A percentile compares a stretch with the other conserved stretches of the same genome.
Evolutionary conservation across 345 rosid species (phyloP).

Genomic region (Eucalyptus dawsonii): DNA sequence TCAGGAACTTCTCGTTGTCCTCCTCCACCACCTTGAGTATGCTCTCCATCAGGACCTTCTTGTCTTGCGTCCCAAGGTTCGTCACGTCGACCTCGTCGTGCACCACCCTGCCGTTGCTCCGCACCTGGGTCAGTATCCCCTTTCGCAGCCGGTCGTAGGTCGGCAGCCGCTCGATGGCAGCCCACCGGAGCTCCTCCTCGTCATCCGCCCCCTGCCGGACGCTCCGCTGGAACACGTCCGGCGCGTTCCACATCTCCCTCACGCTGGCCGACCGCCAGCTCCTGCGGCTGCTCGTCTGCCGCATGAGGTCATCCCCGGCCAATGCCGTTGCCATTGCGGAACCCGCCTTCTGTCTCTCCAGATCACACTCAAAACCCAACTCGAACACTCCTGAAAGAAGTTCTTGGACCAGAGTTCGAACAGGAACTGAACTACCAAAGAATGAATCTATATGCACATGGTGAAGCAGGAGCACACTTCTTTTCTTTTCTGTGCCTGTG

Average conservation of each 20-base stretch:
- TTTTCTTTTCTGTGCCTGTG: not conserved
- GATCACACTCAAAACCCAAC: not conserved
- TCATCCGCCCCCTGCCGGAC: not conserved
- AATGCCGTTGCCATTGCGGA: not conserved
- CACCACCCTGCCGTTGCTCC: conserved; percentile 7
- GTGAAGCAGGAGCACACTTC: not conserved
- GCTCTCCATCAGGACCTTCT: conserved; percentile 19
- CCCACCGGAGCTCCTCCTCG: conserved; percentile 23
- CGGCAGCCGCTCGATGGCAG: conserved; percentile 20
- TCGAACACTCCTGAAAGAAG: not conserved
- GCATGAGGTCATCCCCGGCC: conserved; percentile 6
- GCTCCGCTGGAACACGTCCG: conserved; percentile 19
- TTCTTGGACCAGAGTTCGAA: not conserved
- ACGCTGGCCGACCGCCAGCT: conserved; percentile 8
- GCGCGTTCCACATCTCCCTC: conserved; percentile 3
- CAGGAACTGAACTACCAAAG: not conserved
- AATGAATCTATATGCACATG: not conserved
- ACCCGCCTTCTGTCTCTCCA: not conserved
- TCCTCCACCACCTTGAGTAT: conserved; percentile 18
- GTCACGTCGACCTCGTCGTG: conserved; percentile 13
- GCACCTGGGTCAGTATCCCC: conserved; percentile 8
- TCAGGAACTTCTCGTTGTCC: conserved; percentile 12
- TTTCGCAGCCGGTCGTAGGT: conserved; percentile 16
- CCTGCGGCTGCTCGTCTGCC: conserved; percentile 11
- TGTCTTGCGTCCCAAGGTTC: conserved; percentile 14